phyloP scores from a whole-genome alignment of 495 filamentous ascomycete genomes.

The Talaromyces stipitatus region DNA sequence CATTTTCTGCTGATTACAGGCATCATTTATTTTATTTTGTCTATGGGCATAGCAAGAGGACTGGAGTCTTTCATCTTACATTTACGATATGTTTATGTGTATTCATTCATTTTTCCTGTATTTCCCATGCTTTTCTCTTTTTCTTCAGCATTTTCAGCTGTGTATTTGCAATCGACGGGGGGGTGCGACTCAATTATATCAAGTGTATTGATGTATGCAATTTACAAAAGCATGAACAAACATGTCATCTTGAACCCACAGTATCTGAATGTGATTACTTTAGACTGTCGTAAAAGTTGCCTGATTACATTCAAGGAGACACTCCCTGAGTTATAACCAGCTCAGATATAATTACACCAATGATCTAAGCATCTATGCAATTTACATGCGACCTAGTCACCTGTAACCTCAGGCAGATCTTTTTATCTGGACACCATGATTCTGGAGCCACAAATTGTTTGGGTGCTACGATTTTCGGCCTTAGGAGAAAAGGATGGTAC shows the following conservation, averaged over 20 bases:
- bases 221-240: neutral
- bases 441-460: no score
- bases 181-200: neutral
- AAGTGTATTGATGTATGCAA: neutral
- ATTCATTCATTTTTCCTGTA: neutral
- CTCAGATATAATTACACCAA: no score
- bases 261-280: no score
- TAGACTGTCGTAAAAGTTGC: no score
- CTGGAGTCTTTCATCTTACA: neutral
- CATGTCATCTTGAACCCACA: neutral
- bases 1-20: neutral
- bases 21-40: constrained; percentile 2
- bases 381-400: no score
- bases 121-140: neutral
- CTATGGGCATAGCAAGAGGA: neutral
- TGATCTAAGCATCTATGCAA: no score
- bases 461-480: neutral
- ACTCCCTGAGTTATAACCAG: no score
- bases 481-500: neutral
- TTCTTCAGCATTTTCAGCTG: neutral
- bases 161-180: neutral
- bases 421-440: no score
- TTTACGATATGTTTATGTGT: neutral
- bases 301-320: no score
- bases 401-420: no score